Conservation (phyloP, 2,329 filamentous ascomycete genomes). For the Blastomyces percursus region DNA sequence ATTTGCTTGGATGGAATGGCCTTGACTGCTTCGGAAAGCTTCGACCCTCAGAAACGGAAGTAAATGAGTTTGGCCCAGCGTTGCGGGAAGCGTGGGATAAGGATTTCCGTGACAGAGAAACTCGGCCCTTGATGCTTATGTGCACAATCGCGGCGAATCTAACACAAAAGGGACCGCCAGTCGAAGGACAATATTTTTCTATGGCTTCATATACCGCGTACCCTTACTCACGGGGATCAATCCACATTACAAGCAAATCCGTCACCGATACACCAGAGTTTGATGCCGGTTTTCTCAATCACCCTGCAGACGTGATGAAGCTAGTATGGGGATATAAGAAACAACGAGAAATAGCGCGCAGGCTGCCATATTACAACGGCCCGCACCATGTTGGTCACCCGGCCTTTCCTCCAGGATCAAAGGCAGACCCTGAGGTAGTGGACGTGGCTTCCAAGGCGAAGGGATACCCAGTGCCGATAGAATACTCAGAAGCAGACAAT, state of each 20-base stretch:
- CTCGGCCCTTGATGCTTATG: constrained; percentile 8
- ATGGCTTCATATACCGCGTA: constrained; percentile 47
- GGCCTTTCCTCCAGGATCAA: constrained; percentile 31
- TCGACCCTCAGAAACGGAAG: constrained; percentile 44
- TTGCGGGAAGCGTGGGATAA: constrained; percentile 2
- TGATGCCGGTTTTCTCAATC: constrained; percentile 46
- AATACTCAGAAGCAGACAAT: constrained; percentile 41
- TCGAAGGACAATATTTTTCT: constrained; percentile 43
- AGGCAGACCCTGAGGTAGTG: constrained; percentile 29
- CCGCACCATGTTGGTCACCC: constrained; percentile 31
- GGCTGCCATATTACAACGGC: constrained; percentile 42
- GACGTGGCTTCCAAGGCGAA: constrained; percentile 18
- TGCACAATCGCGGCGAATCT: constrained; percentile 14
- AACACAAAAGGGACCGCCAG: constrained; percentile 23
- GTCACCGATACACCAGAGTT: constrained; percentile 43
- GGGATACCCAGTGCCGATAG: constrained; percentile 30
- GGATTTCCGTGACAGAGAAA: constrained; percentile 5
- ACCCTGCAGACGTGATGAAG: constrained; percentile 47
- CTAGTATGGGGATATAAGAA: constrained; percentile 56
- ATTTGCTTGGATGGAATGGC: constrained; percentile 46
- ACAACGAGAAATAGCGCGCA: constrained; percentile 49
- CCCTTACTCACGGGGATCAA: constrained; percentile 49
- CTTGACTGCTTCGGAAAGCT: constrained; percentile 48
- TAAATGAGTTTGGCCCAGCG: background rate
- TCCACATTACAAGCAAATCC: constrained; percentile 44